Base-by-base conservation (phyloP, 306 rosid genomes). In the Casuarina glauca region DNA sequence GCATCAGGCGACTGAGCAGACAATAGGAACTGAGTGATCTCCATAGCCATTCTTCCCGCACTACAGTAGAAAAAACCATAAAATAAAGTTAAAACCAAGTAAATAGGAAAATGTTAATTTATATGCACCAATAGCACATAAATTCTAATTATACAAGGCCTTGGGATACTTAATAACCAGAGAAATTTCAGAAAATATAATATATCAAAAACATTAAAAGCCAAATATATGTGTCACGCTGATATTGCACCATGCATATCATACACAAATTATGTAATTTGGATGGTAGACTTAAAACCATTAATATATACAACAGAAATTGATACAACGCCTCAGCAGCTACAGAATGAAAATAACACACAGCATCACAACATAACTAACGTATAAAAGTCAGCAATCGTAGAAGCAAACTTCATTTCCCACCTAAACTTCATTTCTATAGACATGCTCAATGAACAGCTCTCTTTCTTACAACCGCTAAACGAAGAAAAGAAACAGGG, bases 1-100 rank as follows among this genome's bases (percentile, higher is more conserved):
- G 79, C 79, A 78, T 82, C 86, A 10, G 86, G 79, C 41, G 86
- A 78, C 62, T 82, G 86, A 73, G 86, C 86, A 58, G 86, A 73
- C 82, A 82, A 68, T 43, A 82, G 72, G 70, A 74, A 70, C 73
- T 74, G 82, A 63, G 86, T 82, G 52, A 82, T 82, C 69, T 82
- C 86, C 71, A 73, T 51, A 35, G 86, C 86, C 82, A 78, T 82
- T 78, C 19, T 48, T 26, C 32, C 75, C 49, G 4, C 78, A 80
- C 74, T 77, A 15, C 49, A 19, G 39, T 17, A 64, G 6, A 66
- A 32, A 38, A 63, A 46, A 38, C 8, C 41, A 54, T 4, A 32
- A 9, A 61, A 58, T 3, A 36, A 8, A 39, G 26, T 35, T 1
- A 36, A 81, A 16, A n/a, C 2, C 16, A 53, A 12, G n/a, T 35